Evolutionary conservation across 108 stramenopile genomes (phyloP).

Genomic region (Nitzschia putrida): DNA sequence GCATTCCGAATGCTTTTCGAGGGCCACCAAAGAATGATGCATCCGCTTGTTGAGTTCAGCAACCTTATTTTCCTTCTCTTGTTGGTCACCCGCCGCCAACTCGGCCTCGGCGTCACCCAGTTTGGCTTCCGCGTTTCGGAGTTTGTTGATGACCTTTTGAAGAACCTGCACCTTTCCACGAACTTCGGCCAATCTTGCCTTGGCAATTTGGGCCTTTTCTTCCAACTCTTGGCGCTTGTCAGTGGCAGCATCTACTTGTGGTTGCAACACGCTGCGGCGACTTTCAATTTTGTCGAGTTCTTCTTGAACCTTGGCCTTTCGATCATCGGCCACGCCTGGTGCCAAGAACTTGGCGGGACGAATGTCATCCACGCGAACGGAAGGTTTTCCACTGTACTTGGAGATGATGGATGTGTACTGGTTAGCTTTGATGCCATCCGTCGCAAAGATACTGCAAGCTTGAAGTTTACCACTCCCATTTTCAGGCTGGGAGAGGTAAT

Average conservation of each 20-base stretch:
- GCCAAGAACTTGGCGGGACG: slow-evolving; percentile 45
- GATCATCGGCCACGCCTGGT: slow-evolving; percentile 59
- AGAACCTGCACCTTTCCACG: slow-evolving; percentile 34
- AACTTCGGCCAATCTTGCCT: slow-evolving; percentile 34
- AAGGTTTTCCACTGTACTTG: slow-evolving; percentile 32
- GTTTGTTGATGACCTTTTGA: slow-evolving; percentile 37
- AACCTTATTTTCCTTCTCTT: slow-evolving; percentile 57
- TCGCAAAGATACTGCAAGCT: slow-evolving; percentile 40
- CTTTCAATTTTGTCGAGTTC: slow-evolving; percentile 38
- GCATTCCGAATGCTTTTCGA: slow-evolving; percentile 52
- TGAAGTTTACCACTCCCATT: slow-evolving; percentile 7
- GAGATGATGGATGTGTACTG: slow-evolving; percentile 50
- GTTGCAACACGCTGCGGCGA: slow-evolving; percentile 37
- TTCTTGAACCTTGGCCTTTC: slow-evolving; percentile 43
- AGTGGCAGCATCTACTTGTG: slow-evolving; percentile 37
- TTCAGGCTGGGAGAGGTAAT: slow-evolving; percentile 49
- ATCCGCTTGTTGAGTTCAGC: slow-evolving; percentile 50
- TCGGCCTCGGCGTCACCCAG: slow-evolving; percentile 53
- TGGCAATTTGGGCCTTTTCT: slow-evolving; percentile 38
- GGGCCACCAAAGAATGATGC: slow-evolving; percentile 34
- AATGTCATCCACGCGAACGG: slow-evolving; percentile 40
- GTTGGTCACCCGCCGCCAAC: slow-evolving; percentile 53
- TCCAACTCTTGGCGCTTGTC: slow-evolving; percentile 31
- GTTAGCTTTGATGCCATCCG: slow-evolving; percentile 23
- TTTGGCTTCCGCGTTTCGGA: slow-evolving; percentile 54